phyloP scores from a whole-genome alignment of 164 flowering plant genomes.

The Chloranthus sessilifolius region DNA sequence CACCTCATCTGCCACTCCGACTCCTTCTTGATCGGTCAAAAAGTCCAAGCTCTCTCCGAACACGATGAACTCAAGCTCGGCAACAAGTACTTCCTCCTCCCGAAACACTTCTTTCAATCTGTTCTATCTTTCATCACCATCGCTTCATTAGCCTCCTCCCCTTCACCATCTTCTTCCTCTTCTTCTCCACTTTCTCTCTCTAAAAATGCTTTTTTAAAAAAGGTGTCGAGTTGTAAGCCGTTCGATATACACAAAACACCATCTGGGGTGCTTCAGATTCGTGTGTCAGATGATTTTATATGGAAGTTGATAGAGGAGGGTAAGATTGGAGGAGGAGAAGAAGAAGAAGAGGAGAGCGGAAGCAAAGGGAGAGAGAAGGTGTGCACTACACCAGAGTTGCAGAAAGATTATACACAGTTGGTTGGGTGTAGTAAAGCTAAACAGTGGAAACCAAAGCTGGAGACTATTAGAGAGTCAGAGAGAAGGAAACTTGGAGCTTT shows the following conservation, averaged over 20 bases:
- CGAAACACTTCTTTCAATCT: constrained; percentile 38
- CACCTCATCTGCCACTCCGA: constrained; percentile 47
- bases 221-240: constrained; percentile 26
- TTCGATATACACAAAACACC: constrained; percentile 40
- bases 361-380: constrained; percentile 9
- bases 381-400: constrained; percentile 42
- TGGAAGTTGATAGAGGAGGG: constrained; percentile 27
- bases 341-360: neutral
- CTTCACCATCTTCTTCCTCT: constrained; percentile 1
- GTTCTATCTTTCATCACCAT: constrained; percentile 48
- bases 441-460: constrained; percentile 53
- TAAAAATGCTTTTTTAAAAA: constrained; percentile 19
- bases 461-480: constrained; percentile 34
- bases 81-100: constrained; percentile 56
- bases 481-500: neutral
- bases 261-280: constrained; percentile 36
- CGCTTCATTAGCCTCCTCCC: constrained; percentile 29
- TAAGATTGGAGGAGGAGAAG: constrained; percentile 1
- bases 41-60: constrained; percentile 40
- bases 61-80: constrained; percentile 46
- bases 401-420: constrained; percentile 45
- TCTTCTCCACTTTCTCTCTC: no score
- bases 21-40: constrained; percentile 54
- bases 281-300: constrained; percentile 51
- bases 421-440: constrained; percentile 25